A percentile compares a stretch with the other conserved stretches of the same genome.
These are phyloP conservation scores for Candida piceae DNA, from an alignment of 805 yeast genomes.

Conservation along the genomic window DNA sequence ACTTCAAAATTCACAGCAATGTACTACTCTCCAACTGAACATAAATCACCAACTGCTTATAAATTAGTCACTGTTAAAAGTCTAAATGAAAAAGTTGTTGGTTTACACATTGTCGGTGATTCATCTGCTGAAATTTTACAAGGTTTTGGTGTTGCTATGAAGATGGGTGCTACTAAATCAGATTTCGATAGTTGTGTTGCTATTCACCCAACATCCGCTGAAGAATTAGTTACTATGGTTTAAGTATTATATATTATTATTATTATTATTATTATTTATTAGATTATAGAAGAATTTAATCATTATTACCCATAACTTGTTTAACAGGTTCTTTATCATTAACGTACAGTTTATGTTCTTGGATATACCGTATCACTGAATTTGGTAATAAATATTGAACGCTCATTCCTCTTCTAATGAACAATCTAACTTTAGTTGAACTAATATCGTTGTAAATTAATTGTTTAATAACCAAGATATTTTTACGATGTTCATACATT, in stretches of 20 bases:
- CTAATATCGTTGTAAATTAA: slow-evolving; percentile 93
- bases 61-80: slow-evolving; percentile 71
- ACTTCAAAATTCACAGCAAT: slow-evolving; percentile 80
- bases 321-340: slow-evolving; percentile 92
- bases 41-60: slow-evolving; percentile 84
- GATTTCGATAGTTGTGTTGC: slow-evolving; percentile 97
- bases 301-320: slow-evolving; percentile 53
- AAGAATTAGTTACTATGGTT: slow-evolving; percentile 86
- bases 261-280: too few relatives aligned
- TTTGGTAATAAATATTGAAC: slow-evolving; percentile 93
- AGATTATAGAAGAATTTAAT: too few relatives aligned
- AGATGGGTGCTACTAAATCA: slow-evolving; percentile 98
- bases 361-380: slow-evolving; percentile 89
- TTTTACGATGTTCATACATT: slow-evolving; percentile 93
- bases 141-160: slow-evolving; percentile 97
- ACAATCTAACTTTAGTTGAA: slow-evolving; percentile 89
- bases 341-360: slow-evolving; percentile 81
- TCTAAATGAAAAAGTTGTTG: slow-evolving; percentile 86
- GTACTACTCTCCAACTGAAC: slow-evolving; percentile 84
- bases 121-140: slow-evolving; percentile 87
- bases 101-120: slow-evolving; percentile 92
- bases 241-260: slow-evolving; percentile 17
- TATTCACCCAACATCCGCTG: slow-evolving; percentile 98
- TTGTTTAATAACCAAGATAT: slow-evolving; percentile 91
- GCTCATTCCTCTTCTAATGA: slow-evolving; percentile 91